Conservation (phyloP, 345 rosid genomes). For the Populus simonii region DNA sequence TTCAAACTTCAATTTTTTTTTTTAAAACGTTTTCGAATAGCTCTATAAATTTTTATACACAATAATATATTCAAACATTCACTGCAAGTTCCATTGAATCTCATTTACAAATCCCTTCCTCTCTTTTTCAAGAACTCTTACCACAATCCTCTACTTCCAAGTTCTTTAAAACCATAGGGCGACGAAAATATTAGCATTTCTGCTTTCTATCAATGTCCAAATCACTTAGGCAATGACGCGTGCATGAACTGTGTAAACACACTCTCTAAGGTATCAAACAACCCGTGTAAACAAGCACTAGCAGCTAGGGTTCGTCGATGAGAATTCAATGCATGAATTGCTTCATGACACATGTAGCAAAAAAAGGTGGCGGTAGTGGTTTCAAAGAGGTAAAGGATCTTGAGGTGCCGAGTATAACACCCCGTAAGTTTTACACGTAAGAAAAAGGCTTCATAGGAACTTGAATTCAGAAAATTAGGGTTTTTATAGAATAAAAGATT, state of each 20-base stretch:
- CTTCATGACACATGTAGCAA: constrained; percentile 51
- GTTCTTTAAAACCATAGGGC: constrained; percentile 57
- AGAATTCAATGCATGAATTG: constrained; percentile 22
- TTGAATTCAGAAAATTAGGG: too few species aligned
- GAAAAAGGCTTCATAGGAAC: too few species aligned
- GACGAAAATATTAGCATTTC: constrained; percentile 39
- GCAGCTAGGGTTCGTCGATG: constrained; percentile 21
- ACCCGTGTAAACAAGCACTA: constrained; percentile 39
- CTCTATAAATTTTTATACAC: too few species aligned
- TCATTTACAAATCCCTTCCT: constrained; percentile 38
- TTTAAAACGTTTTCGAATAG: too few species aligned
- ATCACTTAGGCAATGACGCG: constrained; percentile 40
- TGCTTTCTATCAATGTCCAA: constrained; percentile 68
- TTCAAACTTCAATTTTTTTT: too few species aligned
- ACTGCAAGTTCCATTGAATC: constrained; percentile 18
- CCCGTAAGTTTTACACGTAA: too few species aligned
- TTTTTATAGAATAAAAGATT: too few species aligned
- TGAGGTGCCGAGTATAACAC: too few species aligned
- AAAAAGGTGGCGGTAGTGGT: constrained; percentile 32
- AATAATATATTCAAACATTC: neutral
- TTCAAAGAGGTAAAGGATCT: constrained; percentile 41
- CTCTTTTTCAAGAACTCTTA: constrained; percentile 43
- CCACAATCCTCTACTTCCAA: constrained; percentile 45
- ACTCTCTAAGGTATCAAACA: constrained; percentile 36
- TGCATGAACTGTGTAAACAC: constrained; percentile 52